Evolutionary conservation across 208 protist genomes (phyloP).

Genomic region (Trypanosomatidae sp.): DNA sequence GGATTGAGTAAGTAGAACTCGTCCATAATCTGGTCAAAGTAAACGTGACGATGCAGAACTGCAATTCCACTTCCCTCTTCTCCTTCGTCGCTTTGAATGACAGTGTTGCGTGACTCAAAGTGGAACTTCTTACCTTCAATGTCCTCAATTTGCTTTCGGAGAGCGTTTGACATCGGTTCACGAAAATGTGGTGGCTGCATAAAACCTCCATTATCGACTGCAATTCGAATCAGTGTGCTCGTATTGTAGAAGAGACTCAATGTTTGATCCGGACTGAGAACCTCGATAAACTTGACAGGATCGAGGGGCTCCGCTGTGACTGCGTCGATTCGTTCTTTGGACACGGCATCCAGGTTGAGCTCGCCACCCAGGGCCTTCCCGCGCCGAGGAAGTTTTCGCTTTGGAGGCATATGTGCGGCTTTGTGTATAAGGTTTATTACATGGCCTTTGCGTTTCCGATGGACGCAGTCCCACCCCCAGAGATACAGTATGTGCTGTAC

Average conservation of each 20-base stretch:
- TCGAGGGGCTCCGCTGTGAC: conserved; percentile 73
- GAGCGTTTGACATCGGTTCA: conserved; percentile 57
- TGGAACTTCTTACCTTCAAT: conserved; percentile 72
- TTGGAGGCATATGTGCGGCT: conserved; percentile 27
- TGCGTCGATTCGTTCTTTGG: conserved; percentile 74
- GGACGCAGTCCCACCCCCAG: neutral
- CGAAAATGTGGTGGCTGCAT: conserved; percentile 90
- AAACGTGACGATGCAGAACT: conserved; percentile 69
- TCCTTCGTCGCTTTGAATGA: conserved; percentile 19
- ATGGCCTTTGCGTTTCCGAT: neutral
- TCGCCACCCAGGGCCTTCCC: conserved; percentile 20
- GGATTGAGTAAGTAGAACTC: conserved; percentile 82
- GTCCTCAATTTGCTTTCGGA: conserved; percentile 47
- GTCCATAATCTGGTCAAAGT: conserved; percentile 89
- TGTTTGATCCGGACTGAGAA: conserved; percentile 72
- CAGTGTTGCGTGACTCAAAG: conserved; percentile 45
- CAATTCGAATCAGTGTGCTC: conserved; percentile 81
- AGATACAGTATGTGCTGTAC: neutral
- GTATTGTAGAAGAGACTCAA: conserved; percentile 88
- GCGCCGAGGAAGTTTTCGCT: conserved; percentile 42
- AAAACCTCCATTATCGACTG: conserved; percentile 71
- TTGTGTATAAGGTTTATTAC: neutral
- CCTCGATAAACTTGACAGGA: conserved; percentile 51
- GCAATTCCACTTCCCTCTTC: conserved; percentile 18
- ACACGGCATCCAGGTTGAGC: conserved; percentile 51